Evolutionary conservation across 129 eudicot species (phyloP), one percentile per base, ranked within the genome.

Genomic region (sunflower (Helianthus annuus)): DNA sequence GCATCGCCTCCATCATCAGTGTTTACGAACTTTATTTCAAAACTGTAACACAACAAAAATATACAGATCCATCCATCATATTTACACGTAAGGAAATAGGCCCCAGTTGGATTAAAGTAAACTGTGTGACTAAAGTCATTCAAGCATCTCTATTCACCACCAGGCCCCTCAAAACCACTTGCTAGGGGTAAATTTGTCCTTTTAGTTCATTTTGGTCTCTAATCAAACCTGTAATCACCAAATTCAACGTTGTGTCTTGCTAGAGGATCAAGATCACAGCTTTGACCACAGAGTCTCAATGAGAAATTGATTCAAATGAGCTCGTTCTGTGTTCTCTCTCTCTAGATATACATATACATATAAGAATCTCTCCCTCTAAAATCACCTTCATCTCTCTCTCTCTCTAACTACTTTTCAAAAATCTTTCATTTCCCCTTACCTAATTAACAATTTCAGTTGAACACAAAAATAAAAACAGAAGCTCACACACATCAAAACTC

Each of bases 361-460:
- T 19, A 19, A 0, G 22, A 19, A 19, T 19, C 22, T 19, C 22
- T 19, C 22, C 22, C 22, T 19, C 22, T 19, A 19, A 19, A 19
- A 0, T 19, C 22, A 19, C 22, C 0, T 19, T 19, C 22, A 19
- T 19, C 22, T 19, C 22, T 19, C 22, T 19, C 22, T 19, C 22
- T 19, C 22, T 19, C 22, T 19, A 19, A 19, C 22, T 19, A 0
- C 22, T 0, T 19, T 19, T 19, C 22, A 19, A 19, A 19, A 19
- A 19, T 19, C 22, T 19, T 19, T 19, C 22, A 19, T 19, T 19
- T 19, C 22, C 22, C 22, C 22, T 19, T 19, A 19, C 22, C 22
- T 19, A 19, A 60, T 53, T 63, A 48, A 64, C 71, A 70, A 67
- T 29, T 67, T 57, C 51, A 5, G 13, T 44, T 34, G 24, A 57